phyloP scores from a whole-genome alignment of 345 rosid species.

The Melaleuca alternifolia region DNA sequence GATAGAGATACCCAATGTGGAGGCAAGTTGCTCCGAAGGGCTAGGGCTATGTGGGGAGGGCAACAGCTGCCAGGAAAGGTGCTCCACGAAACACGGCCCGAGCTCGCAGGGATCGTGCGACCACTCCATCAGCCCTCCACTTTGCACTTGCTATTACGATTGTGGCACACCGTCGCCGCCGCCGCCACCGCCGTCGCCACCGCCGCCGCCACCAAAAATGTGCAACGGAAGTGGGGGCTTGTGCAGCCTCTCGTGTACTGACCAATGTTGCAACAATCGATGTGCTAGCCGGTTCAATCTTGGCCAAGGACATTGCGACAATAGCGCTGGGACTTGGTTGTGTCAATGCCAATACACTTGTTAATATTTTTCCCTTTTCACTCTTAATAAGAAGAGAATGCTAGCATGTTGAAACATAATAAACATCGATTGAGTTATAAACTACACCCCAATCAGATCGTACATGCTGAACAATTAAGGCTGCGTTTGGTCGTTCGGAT shows the following conservation, averaged over 20 bases:
- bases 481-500: too few species aligned
- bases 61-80: background rate
- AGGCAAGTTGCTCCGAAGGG: background rate
- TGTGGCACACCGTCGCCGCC: too few species aligned
- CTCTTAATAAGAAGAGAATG: too few species aligned
- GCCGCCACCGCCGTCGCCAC: too few species aligned
- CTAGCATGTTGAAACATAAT: too few species aligned
- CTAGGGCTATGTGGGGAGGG: background rate
- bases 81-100: background rate
- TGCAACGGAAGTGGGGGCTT: background rate
- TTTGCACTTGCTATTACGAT: background rate
- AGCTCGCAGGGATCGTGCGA: background rate
- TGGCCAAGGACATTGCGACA: background rate
- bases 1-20: background rate
- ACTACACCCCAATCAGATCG: too few species aligned
- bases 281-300: background rate
- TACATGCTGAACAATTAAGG: too few species aligned
- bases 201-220: background rate
- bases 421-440: too few species aligned
- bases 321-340: background rate
- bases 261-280: background rate
- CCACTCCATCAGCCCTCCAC: background rate
- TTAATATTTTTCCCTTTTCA: background rate
- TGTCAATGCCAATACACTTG: background rate
- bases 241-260: background rate